A percentile compares a stretch with the other conserved stretches of the same genome.
Evolutionary conservation across 1,284 basidiomycete genomes (phyloP).

Genomic region (Trametes pubescens): DNA sequence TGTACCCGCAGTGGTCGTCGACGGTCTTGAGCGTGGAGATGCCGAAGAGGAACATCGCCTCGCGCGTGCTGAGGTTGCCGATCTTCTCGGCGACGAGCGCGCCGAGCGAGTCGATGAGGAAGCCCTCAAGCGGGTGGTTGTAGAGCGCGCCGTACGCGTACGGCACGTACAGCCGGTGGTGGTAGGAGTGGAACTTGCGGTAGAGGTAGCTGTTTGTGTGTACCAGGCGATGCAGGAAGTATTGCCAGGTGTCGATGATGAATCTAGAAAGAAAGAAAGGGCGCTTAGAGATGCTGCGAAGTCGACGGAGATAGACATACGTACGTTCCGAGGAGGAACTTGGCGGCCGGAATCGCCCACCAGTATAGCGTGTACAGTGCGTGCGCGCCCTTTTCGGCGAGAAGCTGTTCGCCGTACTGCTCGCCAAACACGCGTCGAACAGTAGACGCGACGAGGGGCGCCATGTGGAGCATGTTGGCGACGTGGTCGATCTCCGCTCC

Average conservation of each 20-base stretch:
- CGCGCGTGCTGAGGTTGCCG: conserved; percentile 80
- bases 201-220: conserved; percentile 94
- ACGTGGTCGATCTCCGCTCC: conserved; percentile 59
- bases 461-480: conserved; percentile 52
- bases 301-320: conserved; percentile 45
- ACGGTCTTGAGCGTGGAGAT: conserved; percentile 96
- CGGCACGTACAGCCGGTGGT: conserved; percentile 96
- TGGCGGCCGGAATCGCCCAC: conserved; percentile 90
- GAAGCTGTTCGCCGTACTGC: conserved; percentile 34
- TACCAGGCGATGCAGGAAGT: conserved; percentile 92
- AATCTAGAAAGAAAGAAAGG: conserved; percentile 61
- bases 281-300: conserved; percentile 14
- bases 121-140: conserved; percentile 96
- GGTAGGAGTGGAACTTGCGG: conserved; percentile 91
- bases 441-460: conserved; percentile 50
- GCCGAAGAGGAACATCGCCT: conserved; percentile 85
- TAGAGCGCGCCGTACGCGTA: conserved; percentile 98
- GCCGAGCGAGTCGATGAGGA: conserved; percentile 86
- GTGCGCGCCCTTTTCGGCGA: conserved; percentile 59
- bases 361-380: conserved; percentile 85
- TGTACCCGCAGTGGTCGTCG: conserved; percentile 97
- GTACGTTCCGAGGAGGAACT: conserved; percentile 87
- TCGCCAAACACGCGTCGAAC: conserved; percentile 51
- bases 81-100: conserved; percentile 79
- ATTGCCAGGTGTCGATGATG: conserved; percentile 98